phyloP scores from a whole-genome alignment of 306 rosid species.

The Sindora glabra region DNA sequence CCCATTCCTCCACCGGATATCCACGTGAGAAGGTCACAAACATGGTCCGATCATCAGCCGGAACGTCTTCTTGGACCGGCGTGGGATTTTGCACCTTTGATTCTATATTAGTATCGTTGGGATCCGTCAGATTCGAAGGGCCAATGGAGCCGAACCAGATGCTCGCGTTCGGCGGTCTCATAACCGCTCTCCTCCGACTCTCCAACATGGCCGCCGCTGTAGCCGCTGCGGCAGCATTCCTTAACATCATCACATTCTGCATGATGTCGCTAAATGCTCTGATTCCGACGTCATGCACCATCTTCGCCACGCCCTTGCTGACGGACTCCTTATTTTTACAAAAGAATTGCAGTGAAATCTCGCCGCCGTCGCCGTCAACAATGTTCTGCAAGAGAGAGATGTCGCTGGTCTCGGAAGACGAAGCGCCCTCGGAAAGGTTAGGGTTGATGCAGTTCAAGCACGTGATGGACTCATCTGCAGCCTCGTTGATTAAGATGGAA shows the following conservation, averaged over 20 bases:
- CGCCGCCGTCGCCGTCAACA: conserved; percentile 35
- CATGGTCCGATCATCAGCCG: conserved; percentile 49
- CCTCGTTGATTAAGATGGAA: conserved; percentile 32
- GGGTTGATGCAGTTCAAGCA: conserved; percentile 30
- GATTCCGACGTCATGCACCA: conserved; percentile 24
- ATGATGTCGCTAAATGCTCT: conserved; percentile 48
- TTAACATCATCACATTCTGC: neutral
- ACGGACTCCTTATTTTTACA: conserved; percentile 9
- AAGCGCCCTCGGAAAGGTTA: neutral
- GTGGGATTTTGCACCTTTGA: too few relatives aligned
- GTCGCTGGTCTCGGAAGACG: conserved; percentile 5
- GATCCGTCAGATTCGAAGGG: neutral
- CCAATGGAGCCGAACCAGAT: conserved; percentile 13
- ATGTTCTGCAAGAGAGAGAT: conserved; percentile 40
- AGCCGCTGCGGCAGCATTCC: neutral
- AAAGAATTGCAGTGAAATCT: conserved; percentile 26
- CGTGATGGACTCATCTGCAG: conserved; percentile 49
- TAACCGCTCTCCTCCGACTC: too few relatives aligned
- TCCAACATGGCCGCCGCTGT: neutral
- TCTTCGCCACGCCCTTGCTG: conserved; percentile 12
- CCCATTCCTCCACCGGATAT: conserved; percentile 48
- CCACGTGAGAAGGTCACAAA: conserved; percentile 77
- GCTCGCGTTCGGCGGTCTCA: too few relatives aligned
- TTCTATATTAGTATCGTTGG: too few relatives aligned
- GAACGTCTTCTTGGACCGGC: neutral